A percentile compares a stretch with the other conserved stretches of the same genome.
phyloP scores from a whole-genome alignment of 2,329 filamentous ascomycete species.

The Colletotrichum kahawae region DNA sequence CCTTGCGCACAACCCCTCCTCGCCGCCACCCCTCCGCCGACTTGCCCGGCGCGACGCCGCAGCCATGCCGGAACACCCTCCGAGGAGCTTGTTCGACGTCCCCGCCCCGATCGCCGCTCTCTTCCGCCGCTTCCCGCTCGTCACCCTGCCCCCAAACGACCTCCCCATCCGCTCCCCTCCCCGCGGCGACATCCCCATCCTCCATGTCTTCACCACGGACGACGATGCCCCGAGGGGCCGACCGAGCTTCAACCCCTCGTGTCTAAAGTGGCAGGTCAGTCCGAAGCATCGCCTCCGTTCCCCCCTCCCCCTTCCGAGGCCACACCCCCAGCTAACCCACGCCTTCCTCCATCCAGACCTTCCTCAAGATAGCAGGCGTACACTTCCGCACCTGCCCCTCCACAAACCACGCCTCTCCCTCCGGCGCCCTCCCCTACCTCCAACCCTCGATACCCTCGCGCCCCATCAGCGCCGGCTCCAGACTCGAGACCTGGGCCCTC shows the following conservation, averaged over 20 bases:
- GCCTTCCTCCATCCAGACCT: conserved; percentile 61
- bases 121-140: conserved; percentile 84
- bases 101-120: conserved; percentile 80
- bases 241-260: conserved; percentile 89
- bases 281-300: neutral
- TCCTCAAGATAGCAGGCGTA: conserved; percentile 78
- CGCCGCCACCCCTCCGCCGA: neutral
- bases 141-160: conserved; percentile 75
- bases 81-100: conserved; percentile 55
- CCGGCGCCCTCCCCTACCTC: conserved; percentile 87
- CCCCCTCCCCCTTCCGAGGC: neutral
- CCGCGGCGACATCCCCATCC: conserved; percentile 49
- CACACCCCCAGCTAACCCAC: neutral
- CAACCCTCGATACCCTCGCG: conserved; percentile 54
- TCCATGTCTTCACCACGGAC: conserved; percentile 79
- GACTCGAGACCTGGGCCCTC: conserved; percentile 72
- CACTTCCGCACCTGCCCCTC: conserved; percentile 72
- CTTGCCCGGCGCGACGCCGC: neutral
- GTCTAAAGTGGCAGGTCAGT: conserved; percentile 93
- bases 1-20: neutral
- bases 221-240: conserved; percentile 63
- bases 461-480: conserved; percentile 63
- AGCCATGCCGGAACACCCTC: conserved; percentile 24
- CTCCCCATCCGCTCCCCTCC: conserved; percentile 68
- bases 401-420: conserved; percentile 92